phyloP scores from a whole-genome alignment of 352 stramenopile species.

The Hyaloperonospora brassicae region DNA sequence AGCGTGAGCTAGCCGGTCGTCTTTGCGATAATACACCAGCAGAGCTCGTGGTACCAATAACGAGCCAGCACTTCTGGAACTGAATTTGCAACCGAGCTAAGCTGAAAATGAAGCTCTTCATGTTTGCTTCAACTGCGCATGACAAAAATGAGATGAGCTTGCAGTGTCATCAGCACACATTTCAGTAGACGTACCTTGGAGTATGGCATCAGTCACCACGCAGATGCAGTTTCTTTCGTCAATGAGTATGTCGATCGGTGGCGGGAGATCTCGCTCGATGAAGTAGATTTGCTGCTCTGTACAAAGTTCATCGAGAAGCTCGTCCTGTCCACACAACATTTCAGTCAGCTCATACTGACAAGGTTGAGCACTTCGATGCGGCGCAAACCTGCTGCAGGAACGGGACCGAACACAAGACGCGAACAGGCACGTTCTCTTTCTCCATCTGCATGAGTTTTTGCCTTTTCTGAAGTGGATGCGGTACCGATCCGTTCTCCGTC shows the following conservation, averaged over 20 bases:
- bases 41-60: constrained; percentile 37
- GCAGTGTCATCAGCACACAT: background rate
- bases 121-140: constrained; percentile 28
- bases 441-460: constrained; percentile 13
- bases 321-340: constrained; percentile 30
- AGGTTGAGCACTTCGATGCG: background rate
- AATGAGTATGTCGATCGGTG: constrained; percentile 50
- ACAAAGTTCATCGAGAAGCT: constrained; percentile 52
- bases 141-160: background rate
- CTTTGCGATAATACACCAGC: background rate
- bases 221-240: constrained; percentile 61
- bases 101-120: constrained; percentile 51
- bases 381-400: constrained; percentile 33
- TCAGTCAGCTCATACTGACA: constrained; percentile 1
- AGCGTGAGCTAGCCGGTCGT: constrained; percentile 1
- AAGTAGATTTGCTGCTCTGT: constrained; percentile 46
- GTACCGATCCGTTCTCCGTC: constrained; percentile 5
- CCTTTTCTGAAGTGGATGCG: constrained; percentile 18
- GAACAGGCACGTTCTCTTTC: constrained; percentile 21
- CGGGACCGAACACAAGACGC: constrained; percentile 34
- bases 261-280: constrained; percentile 50
- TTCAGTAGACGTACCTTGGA: constrained; percentile 29
- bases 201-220: constrained; percentile 26
- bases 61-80: constrained; percentile 49
- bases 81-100: constrained; percentile 52